Evolutionary conservation across 441 rosid species (phyloP), one percentile per base, ranked within the genome.

Genomic region (Raphanus hybrid): DNA sequence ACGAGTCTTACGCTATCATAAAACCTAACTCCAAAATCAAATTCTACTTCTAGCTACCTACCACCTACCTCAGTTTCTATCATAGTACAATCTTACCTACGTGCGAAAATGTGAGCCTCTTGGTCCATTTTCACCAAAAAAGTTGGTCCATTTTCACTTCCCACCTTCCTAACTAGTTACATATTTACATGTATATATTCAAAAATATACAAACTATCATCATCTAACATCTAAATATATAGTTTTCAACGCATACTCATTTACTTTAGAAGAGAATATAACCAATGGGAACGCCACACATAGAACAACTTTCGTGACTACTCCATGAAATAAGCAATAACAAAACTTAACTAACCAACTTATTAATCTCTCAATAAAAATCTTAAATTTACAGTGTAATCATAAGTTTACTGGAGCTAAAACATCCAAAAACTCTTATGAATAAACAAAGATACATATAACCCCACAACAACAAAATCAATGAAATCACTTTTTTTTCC

Each of bases 321-420:
- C 23, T 43, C 8, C 59, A 69, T 2, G 52, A 70, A 55, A 11
- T 0, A 20, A 20, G 8, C 32, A 57, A 55, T 48, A 48, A 48
- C 55, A 48, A 48, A 48, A 48, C 16, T 48, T n/a, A 48, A 48
- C 55, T 48, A 48, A 52, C 58, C 10, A 14, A 15, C 58, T 15
- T 52, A 52, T 52, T 52, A 6, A 6, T 52, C 58, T 48, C 18
- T 52, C 58, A 6, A 50, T 14, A 50, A 52, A 52, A 14, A 52
- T 52, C 58, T 50, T 52, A 52, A 63, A 69, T 79, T 79, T 79
- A 69, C 78, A 79, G 62, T 69, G 55, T 79, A 64, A 32, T 52
- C 48, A 15, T 35, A 65, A 58, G 54, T 50, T 59, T 34, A 66
- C 35, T n/a, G 34, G 6, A 73, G 34, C 78, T 79, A 69, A 39